Evolutionary conservation across 139 green algal genomes (phyloP).

Genomic region (Chlorella sp.): DNA sequence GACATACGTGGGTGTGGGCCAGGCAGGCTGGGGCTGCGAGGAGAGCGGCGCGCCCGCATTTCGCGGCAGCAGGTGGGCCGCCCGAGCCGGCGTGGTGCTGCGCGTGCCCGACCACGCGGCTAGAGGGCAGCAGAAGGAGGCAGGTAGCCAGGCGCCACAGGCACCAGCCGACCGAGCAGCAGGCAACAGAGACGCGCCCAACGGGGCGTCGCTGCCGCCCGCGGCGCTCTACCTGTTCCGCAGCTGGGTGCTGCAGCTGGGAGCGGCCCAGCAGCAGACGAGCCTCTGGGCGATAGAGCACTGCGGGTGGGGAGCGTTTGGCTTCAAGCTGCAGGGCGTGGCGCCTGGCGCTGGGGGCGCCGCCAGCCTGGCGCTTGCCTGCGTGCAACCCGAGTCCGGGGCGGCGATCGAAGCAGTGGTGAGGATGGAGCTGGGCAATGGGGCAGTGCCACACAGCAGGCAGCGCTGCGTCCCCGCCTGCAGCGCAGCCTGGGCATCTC

Average conservation of each 20-base stretch:
- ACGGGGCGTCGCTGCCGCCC: neutral
- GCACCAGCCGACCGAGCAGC: neutral
- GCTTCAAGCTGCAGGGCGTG: too few species aligned
- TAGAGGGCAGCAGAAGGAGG: neutral
- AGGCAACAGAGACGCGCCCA: neutral
- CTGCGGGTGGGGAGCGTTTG: too few species aligned
- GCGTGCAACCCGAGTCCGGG: too few species aligned
- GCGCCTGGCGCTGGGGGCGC: too few species aligned
- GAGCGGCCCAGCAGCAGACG: conserved; percentile 1
- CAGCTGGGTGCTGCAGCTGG: conserved; percentile 8
- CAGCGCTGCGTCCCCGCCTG: too few species aligned
- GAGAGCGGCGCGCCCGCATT: neutral
- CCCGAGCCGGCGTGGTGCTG: conserved; percentile 8
- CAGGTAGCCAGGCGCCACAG: neutral
- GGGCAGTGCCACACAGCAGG: too few species aligned
- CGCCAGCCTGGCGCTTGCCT: too few species aligned
- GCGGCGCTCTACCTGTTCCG: conserved; percentile 14
- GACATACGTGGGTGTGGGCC: neutral
- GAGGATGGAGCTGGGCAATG: too few species aligned
- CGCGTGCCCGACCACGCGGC: conserved; percentile 3
- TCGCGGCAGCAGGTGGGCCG: conserved; percentile 14
- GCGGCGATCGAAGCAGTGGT: too few species aligned
- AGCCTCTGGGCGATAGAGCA: too few species aligned
- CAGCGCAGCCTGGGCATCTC: too few species aligned
- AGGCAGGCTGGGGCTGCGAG: conserved; percentile 12